phyloP scores from a whole-genome alignment of 192 early-diverging fungal genomes.

The Chytriomyces confervae region DNA sequence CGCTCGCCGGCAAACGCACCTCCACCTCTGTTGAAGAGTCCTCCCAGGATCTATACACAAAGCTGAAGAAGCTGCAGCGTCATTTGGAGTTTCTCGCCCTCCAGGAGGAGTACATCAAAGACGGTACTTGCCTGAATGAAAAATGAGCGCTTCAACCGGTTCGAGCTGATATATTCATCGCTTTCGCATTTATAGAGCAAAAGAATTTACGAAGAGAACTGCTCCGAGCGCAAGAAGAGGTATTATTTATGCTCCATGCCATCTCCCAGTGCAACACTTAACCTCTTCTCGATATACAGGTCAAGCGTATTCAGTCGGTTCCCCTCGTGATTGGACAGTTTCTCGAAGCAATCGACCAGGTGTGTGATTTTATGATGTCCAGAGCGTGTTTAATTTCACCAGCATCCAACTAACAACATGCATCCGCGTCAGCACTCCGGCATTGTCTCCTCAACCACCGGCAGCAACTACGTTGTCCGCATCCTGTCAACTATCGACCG shows the following conservation, averaged over 20 bases:
- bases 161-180: not conserved
- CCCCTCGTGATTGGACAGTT: conserved; percentile 98
- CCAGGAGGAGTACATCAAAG: conserved; percentile 99
- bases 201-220: conserved; percentile 95
- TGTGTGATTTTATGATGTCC: not conserved
- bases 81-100: conserved; percentile 94
- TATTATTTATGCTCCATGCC: not conserved
- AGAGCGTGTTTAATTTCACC: not conserved
- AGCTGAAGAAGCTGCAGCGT: conserved; percentile 91
- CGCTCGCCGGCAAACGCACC: not conserved
- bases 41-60: conserved; percentile 89
- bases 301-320: conserved; percentile 97
- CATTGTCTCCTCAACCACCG: conserved; percentile 93
- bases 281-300: conserved; percentile 79
- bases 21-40: conserved; percentile 54
- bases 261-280: not conserved
- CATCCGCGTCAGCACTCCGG: conserved; percentile 94
- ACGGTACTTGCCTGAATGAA: conserved; percentile 34
- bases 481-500: conserved; percentile 97
- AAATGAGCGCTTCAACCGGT: not conserved
- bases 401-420: conserved; percentile 21
- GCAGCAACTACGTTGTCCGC: conserved; percentile 88
- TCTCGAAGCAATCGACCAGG: conserved; percentile 82
- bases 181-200: conserved; percentile 68
- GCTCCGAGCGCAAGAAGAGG: conserved; percentile 69